A percentile compares a stretch with the other conserved stretches of the same genome.
Conservation (phyloP, 2,329 filamentous ascomycete genomes). For the Botrytis tulipae region DNA sequence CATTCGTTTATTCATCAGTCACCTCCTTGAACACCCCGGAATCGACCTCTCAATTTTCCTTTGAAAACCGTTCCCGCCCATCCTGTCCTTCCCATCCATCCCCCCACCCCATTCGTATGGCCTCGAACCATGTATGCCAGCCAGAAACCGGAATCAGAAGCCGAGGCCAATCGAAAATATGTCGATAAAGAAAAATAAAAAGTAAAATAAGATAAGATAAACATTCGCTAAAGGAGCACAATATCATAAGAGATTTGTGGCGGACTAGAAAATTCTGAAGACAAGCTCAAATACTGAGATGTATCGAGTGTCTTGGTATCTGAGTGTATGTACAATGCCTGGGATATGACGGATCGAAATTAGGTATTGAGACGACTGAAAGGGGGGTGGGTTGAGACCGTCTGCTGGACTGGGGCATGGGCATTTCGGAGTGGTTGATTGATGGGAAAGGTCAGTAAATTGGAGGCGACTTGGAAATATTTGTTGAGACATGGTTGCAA, state of each 20-base stretch:
- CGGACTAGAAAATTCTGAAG: slow-evolving; percentile 1
- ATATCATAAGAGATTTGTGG: background rate
- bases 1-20: background rate
- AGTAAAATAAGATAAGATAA: background rate
- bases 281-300: slow-evolving; percentile 2
- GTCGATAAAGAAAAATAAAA: background rate
- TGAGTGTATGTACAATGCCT: slow-evolving; percentile 9
- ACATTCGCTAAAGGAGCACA: slow-evolving; percentile 6
- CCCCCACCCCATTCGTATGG: background rate
- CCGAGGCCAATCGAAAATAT: background rate
- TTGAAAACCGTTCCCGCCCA: background rate
- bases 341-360: background rate
- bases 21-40: background rate
- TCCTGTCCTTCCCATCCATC: slow-evolving; percentile 1
- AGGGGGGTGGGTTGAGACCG: too few relatives aligned
- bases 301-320: background rate
- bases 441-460: background rate
- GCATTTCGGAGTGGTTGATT: background rate
- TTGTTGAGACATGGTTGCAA: background rate
- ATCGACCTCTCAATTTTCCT: slow-evolving; percentile 12
- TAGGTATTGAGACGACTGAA: background rate
- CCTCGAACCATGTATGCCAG: background rate
- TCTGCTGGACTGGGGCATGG: background rate
- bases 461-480: background rate
- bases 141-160: background rate